Evolutionary conservation across 345 rosid genomes (phyloP).

Genomic region (Salix purpurea): DNA sequence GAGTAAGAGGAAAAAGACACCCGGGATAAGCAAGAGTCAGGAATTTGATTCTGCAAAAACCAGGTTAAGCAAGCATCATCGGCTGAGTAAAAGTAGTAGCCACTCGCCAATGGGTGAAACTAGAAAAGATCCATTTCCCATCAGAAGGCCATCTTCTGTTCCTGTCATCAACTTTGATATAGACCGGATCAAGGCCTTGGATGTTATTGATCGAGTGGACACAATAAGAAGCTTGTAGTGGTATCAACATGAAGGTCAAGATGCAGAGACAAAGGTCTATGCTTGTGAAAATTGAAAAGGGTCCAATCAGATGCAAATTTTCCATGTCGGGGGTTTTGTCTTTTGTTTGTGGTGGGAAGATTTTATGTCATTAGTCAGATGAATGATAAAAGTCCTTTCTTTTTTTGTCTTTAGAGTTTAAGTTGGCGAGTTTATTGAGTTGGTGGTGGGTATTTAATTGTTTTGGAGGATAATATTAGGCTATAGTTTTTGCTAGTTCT

Average conservation of each 20-base stretch:
- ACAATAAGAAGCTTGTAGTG: constrained; percentile 49
- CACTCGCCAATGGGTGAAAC: constrained; percentile 64
- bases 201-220: constrained; percentile 89
- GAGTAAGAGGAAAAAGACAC: constrained; percentile 71
- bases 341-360: not conserved
- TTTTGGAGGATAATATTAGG: constrained; percentile 5
- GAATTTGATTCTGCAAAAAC: constrained; percentile 67
- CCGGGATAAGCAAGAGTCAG: constrained; percentile 97
- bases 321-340: not conserved
- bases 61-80: constrained; percentile 63
- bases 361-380: not conserved
- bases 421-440: not conserved
- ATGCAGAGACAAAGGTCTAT: not conserved
- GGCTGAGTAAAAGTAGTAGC: constrained; percentile 90
- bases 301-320: not conserved
- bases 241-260: not conserved
- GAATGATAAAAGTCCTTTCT: not conserved
- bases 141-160: constrained; percentile 59
- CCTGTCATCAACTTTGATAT: constrained; percentile 73
- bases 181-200: constrained; percentile 78
- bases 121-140: constrained; percentile 59
- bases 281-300: not conserved
- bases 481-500: constrained; percentile 6
- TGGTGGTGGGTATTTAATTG: not conserved
- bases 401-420: constrained; percentile 6